A percentile compares a stretch with the other conserved stretches of the same genome.
These are phyloP conservation scores for Nakazawaea molendinolei DNA, from an alignment of 805 yeast genomes.

Conservation along the genomic window DNA sequence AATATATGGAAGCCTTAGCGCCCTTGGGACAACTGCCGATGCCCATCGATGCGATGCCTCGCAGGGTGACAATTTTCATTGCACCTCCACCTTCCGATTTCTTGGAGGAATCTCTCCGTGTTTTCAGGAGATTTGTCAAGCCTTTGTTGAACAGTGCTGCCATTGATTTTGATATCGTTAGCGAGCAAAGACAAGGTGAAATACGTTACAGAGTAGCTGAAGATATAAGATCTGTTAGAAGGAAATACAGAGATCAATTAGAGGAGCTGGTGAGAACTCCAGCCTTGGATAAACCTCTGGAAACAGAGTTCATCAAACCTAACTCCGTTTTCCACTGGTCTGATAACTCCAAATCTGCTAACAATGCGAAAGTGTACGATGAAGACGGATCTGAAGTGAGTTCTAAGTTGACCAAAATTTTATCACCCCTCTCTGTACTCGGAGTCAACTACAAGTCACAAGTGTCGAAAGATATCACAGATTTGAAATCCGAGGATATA, in stretches of 20 bases:
- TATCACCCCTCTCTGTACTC: conserved; percentile 36
- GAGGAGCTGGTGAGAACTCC: conserved; percentile 17
- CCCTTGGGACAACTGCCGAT: conserved; percentile 42
- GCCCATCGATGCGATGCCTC: conserved; percentile 45
- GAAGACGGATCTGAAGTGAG: conserved; percentile 7
- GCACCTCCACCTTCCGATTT: conserved; percentile 98
- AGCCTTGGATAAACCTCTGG: conserved; percentile 14
- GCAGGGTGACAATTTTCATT: conserved; percentile 74
- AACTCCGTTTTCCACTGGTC: conserved; percentile 8
- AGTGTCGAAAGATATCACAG: conserved; percentile 15
- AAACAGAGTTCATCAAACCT: conserved; percentile 10
- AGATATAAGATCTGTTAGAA: conserved; percentile 65
- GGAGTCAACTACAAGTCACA: conserved; percentile 46
- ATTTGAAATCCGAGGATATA: conserved; percentile 39
- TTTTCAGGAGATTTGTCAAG: conserved; percentile 75
- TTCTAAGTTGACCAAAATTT: conserved; percentile 1
- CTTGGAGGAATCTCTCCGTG: conserved; percentile 62
- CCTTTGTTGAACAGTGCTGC: conserved; percentile 84
- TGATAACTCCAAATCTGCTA: conserved; percentile 13
- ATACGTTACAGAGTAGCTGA: conserved; percentile 79
- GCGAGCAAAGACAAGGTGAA: conserved; percentile 84
- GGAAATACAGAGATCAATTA: conserved; percentile 28
- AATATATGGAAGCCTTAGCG: conserved; percentile 59
- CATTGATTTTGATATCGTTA: conserved; percentile 70
- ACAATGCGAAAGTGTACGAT: conserved; percentile 1